Base-by-base conservation (phyloP, 441 rosid species). In the Mallotus repandus region DNA sequence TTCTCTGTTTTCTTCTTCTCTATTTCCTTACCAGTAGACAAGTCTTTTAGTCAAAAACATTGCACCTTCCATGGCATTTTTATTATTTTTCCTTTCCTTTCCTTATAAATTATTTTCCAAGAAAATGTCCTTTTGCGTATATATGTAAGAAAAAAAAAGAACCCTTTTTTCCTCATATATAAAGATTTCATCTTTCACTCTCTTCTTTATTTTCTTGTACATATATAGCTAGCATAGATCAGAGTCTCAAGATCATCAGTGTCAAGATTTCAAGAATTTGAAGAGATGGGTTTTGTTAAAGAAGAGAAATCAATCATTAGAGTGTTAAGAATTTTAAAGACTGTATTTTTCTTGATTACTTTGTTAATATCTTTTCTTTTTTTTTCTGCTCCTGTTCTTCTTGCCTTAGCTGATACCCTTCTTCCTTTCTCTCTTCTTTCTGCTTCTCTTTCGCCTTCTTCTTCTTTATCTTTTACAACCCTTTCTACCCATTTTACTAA, bases 401-500 rank as follows among this genome's bases (percentile, higher is more conserved):
- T 95, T 70, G 93, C 70, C 13, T 66, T 91, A 66, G 92, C 96
- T 12, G 98, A 93, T 71, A 76, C 99, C 5, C 85, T 93, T 43
- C 83, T 93, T 48, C 99, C 99, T 25, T 84, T 94, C 2, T 94
- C 97, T 41, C 80, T 93, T 43, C 89, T 95, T 68, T 87, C 93
- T 29, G 94, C 84, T 49, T 89, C 91, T 68, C 90, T 77, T 12
- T 79, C 75, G 12, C 85, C 75, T 63, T 50, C 82, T 35, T 79
- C 81, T 3, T 82, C 82, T 5, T 55, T 72, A 5, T 81, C 87
- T 2, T 38, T 77, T 16, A 46, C 59, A 13, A 81, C 84, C 19
- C 76, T 93, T 22, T 72, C 86, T 59, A 81, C 89, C 73, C 85
- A 85, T 78, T 79, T 95, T 72, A 63, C 32, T 49, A 76, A 95